Evolutionary conservation across 169 alveolate genomes (phyloP), one percentile per base, ranked within the genome.

Genomic region (Plasmodium yoelii): DNA sequence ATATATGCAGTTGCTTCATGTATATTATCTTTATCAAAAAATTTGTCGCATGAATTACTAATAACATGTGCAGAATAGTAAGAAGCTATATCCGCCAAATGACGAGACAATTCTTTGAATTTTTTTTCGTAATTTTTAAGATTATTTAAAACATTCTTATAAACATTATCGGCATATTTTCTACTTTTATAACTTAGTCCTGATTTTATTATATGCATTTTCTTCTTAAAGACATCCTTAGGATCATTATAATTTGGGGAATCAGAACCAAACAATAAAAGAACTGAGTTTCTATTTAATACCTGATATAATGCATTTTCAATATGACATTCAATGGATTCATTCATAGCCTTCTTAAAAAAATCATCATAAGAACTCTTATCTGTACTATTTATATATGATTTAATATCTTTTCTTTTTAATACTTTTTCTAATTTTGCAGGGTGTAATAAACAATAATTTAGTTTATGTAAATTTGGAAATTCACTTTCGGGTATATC

Each of bases 361-460:
- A 67, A 51, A 22, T 49, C 73, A 18, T 65, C 59, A 82, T 65
- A 82, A 9, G 39, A 44, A 34, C 5, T 19, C 47, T 22, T 42
- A 19, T 65, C 82, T 26, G 42, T 49, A 46, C 47, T 10, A 8
- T 34, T 18, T 28, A 18, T 19, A 34, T 34, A 34, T 34, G 42
- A 34, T 34, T 34, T 34, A 47, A 82, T 65, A 18, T 82, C 65
- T 18, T 53, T 53, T 55, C 65, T 19, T 82, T 82, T 82, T 19
- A 82, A 60, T 51, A 82, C 55, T 44, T 53, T n/a, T 44, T 65
- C 84, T 70, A 82, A 82, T 2, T 42, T 82, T 53, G 13, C 55
- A 6, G 90, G 90, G 55, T 82, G 55, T 82, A 82, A 65, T 82
- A 82, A 55, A n/a, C 90, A 82, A 10, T 67, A 82, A 57, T 82